These are phyloP conservation scores for Magnusiomyces magnusii DNA, from an alignment of 1,139 yeast genomes.

Conservation along the genomic window DNA sequence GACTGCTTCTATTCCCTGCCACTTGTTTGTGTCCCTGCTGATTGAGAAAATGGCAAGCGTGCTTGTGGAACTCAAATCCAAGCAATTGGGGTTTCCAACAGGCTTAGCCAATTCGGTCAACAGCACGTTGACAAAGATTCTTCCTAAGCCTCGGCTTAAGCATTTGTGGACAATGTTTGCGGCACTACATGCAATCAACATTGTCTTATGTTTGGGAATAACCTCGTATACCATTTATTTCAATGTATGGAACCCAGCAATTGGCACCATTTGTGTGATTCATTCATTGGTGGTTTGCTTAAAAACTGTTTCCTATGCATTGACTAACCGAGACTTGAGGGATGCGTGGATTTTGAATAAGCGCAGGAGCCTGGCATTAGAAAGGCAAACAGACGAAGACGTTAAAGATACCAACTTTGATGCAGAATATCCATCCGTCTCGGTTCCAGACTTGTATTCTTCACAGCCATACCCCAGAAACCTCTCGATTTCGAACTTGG, in stretches of 20 bases:
- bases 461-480: conserved; percentile 36
- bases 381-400: neutral
- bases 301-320: conserved; percentile 39
- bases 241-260: conserved; percentile 35
- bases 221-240: conserved; percentile 33
- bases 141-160: conserved; percentile 16
- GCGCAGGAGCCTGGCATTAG: conserved; percentile 14
- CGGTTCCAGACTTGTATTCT: conserved; percentile 33
- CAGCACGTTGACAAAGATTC: conserved; percentile 1
- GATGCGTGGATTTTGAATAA: conserved; percentile 26
- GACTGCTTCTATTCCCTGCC: conserved; percentile 32
- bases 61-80: neutral
- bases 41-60: conserved; percentile 31
- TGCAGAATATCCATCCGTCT: conserved; percentile 7
- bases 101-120: neutral
- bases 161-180: conserved; percentile 32
- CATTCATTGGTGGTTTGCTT: conserved; percentile 38
- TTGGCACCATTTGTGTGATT: conserved; percentile 39
- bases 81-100: neutral
- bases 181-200: conserved; percentile 32
- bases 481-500: conserved; percentile 32
- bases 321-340: conserved; percentile 39
- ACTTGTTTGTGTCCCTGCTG: conserved; percentile 33
- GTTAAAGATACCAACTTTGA: neutral
- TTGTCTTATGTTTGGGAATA: conserved; percentile 27